Evolutionary conservation across 371 early-diverging fungal species (phyloP).

Genomic region (Lichtheimia corymbifera): DNA sequence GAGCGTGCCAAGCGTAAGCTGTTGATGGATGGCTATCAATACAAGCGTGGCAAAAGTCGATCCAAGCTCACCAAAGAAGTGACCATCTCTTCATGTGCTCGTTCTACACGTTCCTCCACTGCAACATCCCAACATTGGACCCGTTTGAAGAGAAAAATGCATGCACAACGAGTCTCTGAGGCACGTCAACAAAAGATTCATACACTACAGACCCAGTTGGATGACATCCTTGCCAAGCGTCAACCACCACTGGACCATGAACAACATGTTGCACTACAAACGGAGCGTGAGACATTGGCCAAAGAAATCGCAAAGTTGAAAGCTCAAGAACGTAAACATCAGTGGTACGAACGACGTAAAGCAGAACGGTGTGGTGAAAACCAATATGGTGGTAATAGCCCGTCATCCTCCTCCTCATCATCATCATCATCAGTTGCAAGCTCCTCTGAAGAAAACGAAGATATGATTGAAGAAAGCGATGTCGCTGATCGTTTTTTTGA

Average conservation of each 20-base stretch:
- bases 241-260: slow-evolving; percentile 29
- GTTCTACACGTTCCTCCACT: not conserved
- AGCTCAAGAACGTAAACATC: slow-evolving; percentile 65
- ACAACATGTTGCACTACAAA: not conserved
- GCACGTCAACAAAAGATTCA: slow-evolving; percentile 40
- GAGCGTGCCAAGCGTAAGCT: slow-evolving; percentile 59
- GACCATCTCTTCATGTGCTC: not conserved
- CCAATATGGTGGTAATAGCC: too few relatives aligned
- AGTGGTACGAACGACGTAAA: slow-evolving; percentile 64
- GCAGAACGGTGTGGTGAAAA: not conserved
- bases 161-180: slow-evolving; percentile 48
- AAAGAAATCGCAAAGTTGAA: slow-evolving; percentile 53
- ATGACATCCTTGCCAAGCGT: slow-evolving; percentile 8
- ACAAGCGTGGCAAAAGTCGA: slow-evolving; percentile 61
- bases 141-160: slow-evolving; percentile 34
- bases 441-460: too few relatives aligned
- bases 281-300: slow-evolving; percentile 11
- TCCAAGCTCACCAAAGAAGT: slow-evolving; percentile 46
- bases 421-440: too few relatives aligned
- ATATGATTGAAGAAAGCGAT: too few relatives aligned
- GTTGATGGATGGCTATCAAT: slow-evolving; percentile 54
- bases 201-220: slow-evolving; percentile 33
- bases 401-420: too few relatives aligned
- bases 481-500: too few relatives aligned
- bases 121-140: not conserved